Percentiles rank a stretch among this genome's conserved stretches.
Conservation (phyloP, 2,329 filamentous ascomycete species). For the Fusarium luffae region DNA sequence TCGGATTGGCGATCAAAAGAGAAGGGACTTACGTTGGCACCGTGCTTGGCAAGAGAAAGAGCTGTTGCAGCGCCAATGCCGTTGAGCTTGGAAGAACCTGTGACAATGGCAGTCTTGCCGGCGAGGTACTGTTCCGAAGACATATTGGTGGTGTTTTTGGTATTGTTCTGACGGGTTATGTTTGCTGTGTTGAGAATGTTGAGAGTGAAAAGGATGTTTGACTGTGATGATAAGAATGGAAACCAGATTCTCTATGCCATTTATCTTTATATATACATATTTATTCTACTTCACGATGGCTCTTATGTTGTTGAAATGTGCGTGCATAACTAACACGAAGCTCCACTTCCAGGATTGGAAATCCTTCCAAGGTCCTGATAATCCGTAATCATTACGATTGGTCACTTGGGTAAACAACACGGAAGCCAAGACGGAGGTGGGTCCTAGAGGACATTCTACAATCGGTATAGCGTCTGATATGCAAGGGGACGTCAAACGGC, state of each 20-base stretch:
- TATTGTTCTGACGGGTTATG: background rate
- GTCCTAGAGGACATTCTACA: background rate
- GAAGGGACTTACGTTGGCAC: background rate
- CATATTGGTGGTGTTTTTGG: background rate
- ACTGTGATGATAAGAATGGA: background rate
- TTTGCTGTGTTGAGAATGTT: background rate
- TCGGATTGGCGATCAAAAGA: accelerated
- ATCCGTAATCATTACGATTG: background rate
- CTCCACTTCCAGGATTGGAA: background rate
- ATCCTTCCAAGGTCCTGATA: background rate
- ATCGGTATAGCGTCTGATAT: background rate
- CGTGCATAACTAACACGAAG: accelerated
- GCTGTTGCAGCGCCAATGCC: conserved; percentile 11
- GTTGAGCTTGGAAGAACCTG: conserved; percentile 29
- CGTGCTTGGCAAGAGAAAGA: background rate
- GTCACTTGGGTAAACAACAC: background rate
- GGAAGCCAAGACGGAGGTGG: background rate
- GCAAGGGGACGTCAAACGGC: background rate
- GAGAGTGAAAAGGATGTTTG: background rate
- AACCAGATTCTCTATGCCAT: accelerated
- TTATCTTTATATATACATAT: background rate
- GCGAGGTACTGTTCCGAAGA: conserved; percentile 38
- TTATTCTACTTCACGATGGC: accelerated
- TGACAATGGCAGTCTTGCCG: conserved; percentile 44
- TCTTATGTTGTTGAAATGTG: background rate